Conservation (phyloP, 495 filamentous ascomycete genomes). For the Tuber microsphaerosporum region DNA sequence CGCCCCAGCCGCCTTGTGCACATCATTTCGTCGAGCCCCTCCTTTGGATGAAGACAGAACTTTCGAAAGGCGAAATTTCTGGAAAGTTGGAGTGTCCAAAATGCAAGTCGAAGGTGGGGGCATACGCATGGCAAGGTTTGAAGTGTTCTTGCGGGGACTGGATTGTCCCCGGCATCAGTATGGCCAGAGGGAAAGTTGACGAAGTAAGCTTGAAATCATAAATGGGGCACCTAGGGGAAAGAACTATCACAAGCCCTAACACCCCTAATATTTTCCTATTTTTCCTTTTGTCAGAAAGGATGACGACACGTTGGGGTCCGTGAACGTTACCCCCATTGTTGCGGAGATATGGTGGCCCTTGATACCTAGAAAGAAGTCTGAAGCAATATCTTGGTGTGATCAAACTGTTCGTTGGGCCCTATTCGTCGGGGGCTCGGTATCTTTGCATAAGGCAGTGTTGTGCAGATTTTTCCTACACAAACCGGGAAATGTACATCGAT, state of each 20-base stretch:
- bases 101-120: constrained; percentile 73
- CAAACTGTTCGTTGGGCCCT: not conserved
- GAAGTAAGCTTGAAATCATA: constrained; percentile 47
- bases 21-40: constrained; percentile 87
- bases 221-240: not conserved
- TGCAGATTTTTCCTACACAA: not conserved
- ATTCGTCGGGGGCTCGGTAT: not conserved
- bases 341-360: not conserved
- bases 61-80: constrained; percentile 68
- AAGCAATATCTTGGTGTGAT: not conserved
- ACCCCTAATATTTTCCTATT: not conserved
- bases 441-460: not conserved
- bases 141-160: constrained; percentile 85
- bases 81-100: constrained; percentile 80
- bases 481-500: not conserved
- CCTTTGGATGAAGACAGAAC: constrained; percentile 81
- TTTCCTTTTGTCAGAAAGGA: not conserved
- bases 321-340: not conserved
- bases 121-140: constrained; percentile 93
- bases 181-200: constrained; percentile 75
- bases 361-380: not conserved
- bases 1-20: constrained; percentile 51
- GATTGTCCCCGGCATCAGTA: constrained; percentile 82
- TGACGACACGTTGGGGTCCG: not conserved
- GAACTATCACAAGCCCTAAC: not conserved